Conservation (phyloP, 257 asterid genomes). For the Echium plantagineum region DNA sequence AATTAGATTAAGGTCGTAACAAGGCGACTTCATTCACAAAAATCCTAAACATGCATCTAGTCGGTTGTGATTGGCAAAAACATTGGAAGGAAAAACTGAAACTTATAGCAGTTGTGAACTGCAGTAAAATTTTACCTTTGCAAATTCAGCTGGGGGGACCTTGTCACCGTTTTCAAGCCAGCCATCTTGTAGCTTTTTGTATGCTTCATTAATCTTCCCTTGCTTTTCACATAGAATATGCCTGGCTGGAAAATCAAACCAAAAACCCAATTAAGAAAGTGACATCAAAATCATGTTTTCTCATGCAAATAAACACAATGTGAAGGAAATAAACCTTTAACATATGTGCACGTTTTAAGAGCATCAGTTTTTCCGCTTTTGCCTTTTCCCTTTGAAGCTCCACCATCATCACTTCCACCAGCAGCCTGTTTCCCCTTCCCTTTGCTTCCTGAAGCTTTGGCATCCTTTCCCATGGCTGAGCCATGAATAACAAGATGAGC, state of each 20-base stretch:
- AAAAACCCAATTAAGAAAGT: background rate
- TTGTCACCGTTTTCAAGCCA: slow-evolving; percentile 84
- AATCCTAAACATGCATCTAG: too few species aligned
- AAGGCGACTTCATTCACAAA: background rate
- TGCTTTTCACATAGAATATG: slow-evolving; percentile 96
- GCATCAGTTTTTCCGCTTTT: slow-evolving; percentile 75
- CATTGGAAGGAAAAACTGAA: background rate
- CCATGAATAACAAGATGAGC: too few species aligned
- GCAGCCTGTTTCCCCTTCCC: slow-evolving; percentile 91
- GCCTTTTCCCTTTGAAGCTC: slow-evolving; percentile 80
- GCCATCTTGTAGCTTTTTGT: slow-evolving; percentile 58
- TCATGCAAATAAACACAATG: too few species aligned
- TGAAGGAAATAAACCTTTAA: slow-evolving; percentile 47
- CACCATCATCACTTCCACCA: slow-evolving; percentile 65
- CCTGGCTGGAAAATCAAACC: slow-evolving; percentile 25
- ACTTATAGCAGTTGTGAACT: background rate
- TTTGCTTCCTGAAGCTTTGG: slow-evolving; percentile 24
- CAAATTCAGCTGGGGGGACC: slow-evolving; percentile 99
- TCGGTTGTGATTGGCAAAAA: background rate
- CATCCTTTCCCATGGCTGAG: slow-evolving; percentile 3
- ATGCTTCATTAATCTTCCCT: slow-evolving; percentile 95
- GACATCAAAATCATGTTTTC: background rate
- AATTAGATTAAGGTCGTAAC: background rate
- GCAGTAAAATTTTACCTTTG: slow-evolving; percentile 41
- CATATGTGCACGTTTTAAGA: slow-evolving; percentile 94